Conservation (phyloP, 129 eudicot species). For the Scalesia atractyloides region DNA sequence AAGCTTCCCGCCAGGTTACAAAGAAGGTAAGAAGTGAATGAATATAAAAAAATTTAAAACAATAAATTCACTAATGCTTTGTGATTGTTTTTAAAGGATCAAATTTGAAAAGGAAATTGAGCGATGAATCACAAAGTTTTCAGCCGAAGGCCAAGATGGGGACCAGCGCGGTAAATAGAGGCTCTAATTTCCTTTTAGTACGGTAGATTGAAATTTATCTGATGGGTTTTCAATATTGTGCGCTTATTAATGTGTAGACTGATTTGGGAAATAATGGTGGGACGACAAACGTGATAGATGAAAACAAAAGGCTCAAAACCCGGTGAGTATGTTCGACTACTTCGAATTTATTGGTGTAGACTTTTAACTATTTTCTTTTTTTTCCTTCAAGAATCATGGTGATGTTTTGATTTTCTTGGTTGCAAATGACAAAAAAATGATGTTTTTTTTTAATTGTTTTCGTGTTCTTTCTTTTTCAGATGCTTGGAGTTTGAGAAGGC, state of each 20-base stretch:
- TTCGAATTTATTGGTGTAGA: neutral
- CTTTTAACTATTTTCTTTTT: neutral
- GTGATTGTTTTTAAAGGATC: slow-evolving; percentile 27
- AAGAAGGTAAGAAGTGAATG: slow-evolving; percentile 36
- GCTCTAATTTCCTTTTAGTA: slow-evolving; percentile 10
- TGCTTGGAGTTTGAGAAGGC: slow-evolving; percentile 63
- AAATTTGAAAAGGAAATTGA: slow-evolving; percentile 40
- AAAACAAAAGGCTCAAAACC: slow-evolving; percentile 61
- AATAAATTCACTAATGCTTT: neutral
- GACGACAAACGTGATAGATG: slow-evolving; percentile 41
- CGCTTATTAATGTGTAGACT: slow-evolving; percentile 45
- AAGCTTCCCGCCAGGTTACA: slow-evolving; percentile 20
- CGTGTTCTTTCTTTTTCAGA: slow-evolving; percentile 36
- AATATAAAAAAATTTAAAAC: neutral
- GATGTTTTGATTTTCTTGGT: neutral
- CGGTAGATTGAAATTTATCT: neutral
- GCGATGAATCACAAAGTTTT: slow-evolving; percentile 15
- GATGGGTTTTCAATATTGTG: neutral
- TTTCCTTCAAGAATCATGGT: neutral
- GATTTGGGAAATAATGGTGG: slow-evolving; percentile 41
- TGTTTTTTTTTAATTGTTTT: neutral
- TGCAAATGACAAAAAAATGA: neutral
- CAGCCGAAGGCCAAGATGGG: slow-evolving; percentile 2
- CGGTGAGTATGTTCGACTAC: slow-evolving; percentile 47
- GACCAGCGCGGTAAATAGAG: slow-evolving; percentile 3